Conservation (phyloP, 257 asterid genomes). For the Petrea volubilis region DNA sequence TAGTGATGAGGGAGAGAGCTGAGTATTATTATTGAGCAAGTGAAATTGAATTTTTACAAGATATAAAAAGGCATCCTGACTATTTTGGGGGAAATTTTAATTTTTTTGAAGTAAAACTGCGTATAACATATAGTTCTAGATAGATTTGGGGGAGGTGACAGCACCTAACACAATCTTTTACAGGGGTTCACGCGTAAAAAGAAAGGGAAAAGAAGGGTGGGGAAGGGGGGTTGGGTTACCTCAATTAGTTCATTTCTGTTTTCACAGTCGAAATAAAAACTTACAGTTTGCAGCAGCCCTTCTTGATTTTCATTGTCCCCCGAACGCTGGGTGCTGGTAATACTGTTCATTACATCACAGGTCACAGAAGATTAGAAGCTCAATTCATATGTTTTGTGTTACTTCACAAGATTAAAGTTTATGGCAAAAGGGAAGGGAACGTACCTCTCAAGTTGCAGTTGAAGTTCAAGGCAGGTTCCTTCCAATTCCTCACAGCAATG, state of each 20-base stretch:
- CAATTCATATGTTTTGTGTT: not conserved
- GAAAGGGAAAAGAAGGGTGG: too few species aligned
- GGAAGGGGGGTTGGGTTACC: too few species aligned
- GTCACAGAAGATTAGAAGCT: not conserved
- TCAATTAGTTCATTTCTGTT: not conserved
- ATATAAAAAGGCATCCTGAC: too few species aligned
- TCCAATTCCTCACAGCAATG: slow-evolving; percentile 73
- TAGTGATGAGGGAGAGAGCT: not conserved
- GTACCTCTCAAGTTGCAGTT: slow-evolving; percentile 87
- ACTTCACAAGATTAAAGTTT: not conserved
- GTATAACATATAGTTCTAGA: too few species aligned
- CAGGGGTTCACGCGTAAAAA: too few species aligned
- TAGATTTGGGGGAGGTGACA: too few species aligned
- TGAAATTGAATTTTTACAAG: too few species aligned
- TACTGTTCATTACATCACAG: slow-evolving; percentile 34
- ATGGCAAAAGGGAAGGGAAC: too few species aligned
- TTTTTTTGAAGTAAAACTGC: too few species aligned
- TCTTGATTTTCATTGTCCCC: slow-evolving; percentile 42
- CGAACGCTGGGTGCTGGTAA: slow-evolving; percentile 31
- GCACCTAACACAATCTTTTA: too few species aligned
- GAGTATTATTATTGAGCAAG: too few species aligned
- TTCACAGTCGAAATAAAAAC: slow-evolving; percentile 23
- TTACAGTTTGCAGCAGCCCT: slow-evolving; percentile 62
- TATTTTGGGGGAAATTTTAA: too few species aligned
- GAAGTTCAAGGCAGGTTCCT: slow-evolving; percentile 82